These are phyloP conservation scores for Gaeumannomyces sp. DNA, from an alignment of 2,329 filamentous ascomycete species.

Conservation along the genomic window DNA sequence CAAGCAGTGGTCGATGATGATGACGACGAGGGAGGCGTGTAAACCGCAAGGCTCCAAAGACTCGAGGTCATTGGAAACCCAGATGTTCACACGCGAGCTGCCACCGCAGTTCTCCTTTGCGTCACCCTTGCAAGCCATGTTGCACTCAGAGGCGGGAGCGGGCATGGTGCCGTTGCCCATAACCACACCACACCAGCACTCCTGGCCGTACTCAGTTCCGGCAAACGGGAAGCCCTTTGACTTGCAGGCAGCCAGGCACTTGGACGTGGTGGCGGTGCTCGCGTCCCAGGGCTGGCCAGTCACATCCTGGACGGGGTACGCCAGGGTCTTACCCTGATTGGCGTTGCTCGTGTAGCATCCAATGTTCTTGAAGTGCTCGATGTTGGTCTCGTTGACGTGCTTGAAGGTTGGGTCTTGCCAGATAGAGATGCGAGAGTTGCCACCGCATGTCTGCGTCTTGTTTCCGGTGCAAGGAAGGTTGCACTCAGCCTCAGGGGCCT, in stretches of 20 bases:
- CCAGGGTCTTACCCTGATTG: constrained; percentile 34
- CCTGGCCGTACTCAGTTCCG: constrained; percentile 39
- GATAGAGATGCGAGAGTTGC: constrained; percentile 39
- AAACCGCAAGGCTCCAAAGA: constrained; percentile 45
- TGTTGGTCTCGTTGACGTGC: constrained; percentile 37
- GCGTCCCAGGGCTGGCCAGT: constrained; percentile 15
- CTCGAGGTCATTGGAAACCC: constrained; percentile 41
- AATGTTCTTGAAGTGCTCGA: constrained; percentile 49
- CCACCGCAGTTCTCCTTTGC: constrained; percentile 36
- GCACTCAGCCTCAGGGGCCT: constrained; percentile 47
- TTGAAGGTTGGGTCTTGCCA: constrained; percentile 44
- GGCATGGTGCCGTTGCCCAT: constrained; percentile 40
- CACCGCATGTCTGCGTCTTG: constrained; percentile 38
- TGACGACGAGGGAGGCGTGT: constrained; percentile 20
- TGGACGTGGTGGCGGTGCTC: constrained; percentile 33
- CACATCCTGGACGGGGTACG: constrained; percentile 34
- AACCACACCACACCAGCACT: constrained; percentile 47
- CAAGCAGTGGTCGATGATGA: constrained; percentile 12
- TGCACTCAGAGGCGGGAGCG: constrained; percentile 35
- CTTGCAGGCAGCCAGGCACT: constrained; percentile 37
- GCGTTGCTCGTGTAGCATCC: constrained; percentile 54
- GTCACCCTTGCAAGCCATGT: constrained; percentile 46
- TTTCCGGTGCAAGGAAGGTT: constrained; percentile 46
- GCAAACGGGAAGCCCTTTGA: constrained; percentile 40
- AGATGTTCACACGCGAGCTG: constrained; percentile 34